Base-by-base conservation (phyloP, 169 alveolate genomes). In the Eimeria sp. region DNA sequence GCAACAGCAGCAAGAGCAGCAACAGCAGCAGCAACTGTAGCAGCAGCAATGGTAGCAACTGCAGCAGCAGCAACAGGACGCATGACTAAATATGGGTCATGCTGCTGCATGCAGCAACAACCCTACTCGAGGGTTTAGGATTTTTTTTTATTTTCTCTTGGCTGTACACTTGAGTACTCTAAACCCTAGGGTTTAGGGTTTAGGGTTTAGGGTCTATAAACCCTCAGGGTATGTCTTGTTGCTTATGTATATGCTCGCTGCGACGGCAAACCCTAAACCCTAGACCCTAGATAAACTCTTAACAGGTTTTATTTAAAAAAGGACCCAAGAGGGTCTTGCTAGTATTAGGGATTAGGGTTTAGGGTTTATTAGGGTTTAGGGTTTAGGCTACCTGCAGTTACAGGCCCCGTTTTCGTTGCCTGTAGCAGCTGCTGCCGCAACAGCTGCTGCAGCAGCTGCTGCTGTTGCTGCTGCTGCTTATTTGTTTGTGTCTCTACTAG, bases 101-200 rank as follows among this genome's bases (percentile, higher is more conserved):
- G 63, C 18, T 0, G 63, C 63, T 11, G n/a, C 40, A 4, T 11
- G 47, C 40, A 25, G 11, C 22, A 9, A 54, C 11, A 54, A 54
- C 63, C 63, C 63, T 54, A 54, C 78, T 30, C 45, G 16, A 67
- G 78, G 78, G 76, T 65, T 65, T 65, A 65, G 34, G 76, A 0
- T 67, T 67, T 67, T 34, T 34, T 34, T 34, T 34, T 34, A 34
- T 11, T 9, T 9, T 9, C 22, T 54, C 18, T 54, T 11, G 18
- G 63, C 63, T 54, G 63, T 54, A 54, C 63, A 16, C 40, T 54
- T 11, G 18, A 3, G 6, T 54, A 0, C 63, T 54, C 63, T 54
- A 67, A 67, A 67, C 78, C 78, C 78, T 67, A 67, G 78, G 78
- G 78, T 67, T 67, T 67, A 67, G 78, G 78, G 30, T 67, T 67